Percentiles rank a stretch among this genome's conserved stretches.
phyloP scores from a whole-genome alignment of 495 filamentous ascomycete genomes.

The Aspergillus bridgeri region DNA sequence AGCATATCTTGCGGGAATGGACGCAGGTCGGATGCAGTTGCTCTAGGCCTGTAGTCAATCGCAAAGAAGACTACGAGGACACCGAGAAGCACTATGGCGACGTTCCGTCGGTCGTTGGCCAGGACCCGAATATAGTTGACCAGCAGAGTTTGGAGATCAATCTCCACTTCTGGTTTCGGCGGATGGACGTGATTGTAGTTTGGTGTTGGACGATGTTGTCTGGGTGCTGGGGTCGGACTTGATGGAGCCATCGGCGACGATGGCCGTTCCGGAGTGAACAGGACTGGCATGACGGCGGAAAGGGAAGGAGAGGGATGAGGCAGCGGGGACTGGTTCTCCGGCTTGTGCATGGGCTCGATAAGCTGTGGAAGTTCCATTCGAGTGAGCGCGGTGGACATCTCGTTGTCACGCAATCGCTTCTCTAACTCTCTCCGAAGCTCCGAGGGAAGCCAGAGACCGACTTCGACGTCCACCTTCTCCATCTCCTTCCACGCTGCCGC shows the following conservation, averaged over 20 bases:
- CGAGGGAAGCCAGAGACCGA: slow-evolving; percentile 66
- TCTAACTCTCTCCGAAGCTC: slow-evolving; percentile 47
- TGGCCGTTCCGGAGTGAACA: slow-evolving; percentile 1
- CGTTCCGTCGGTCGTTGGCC: slow-evolving; percentile 66
- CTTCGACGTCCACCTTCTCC: slow-evolving; percentile 93
- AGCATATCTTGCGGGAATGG: slow-evolving; percentile 18
- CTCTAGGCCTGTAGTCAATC: slow-evolving; percentile 19
- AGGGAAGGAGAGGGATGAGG: background rate
- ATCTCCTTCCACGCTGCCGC: slow-evolving; percentile 92
- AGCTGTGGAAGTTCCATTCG: slow-evolving; percentile 16
- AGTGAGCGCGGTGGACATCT: slow-evolving; percentile 9
- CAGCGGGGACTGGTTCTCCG: background rate
- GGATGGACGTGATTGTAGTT: slow-evolving; percentile 2
- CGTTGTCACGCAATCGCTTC: slow-evolving; percentile 32
- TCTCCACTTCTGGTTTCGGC: slow-evolving; percentile 19
- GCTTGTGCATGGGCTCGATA: slow-evolving; percentile 12
- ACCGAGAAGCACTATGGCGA: slow-evolving; percentile 61
- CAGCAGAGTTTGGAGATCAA: slow-evolving; percentile 57
- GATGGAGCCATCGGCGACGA: background rate
- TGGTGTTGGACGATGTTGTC: background rate
- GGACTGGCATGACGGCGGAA: background rate
- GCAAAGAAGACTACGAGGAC: slow-evolving; percentile 57
- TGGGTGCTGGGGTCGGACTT: slow-evolving; percentile 1
- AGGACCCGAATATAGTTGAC: slow-evolving; percentile 66
- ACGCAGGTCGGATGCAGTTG: slow-evolving; percentile 11